Base-by-base conservation (phyloP, 1,139 yeast species). In the Kodamaea arcana region DNA sequence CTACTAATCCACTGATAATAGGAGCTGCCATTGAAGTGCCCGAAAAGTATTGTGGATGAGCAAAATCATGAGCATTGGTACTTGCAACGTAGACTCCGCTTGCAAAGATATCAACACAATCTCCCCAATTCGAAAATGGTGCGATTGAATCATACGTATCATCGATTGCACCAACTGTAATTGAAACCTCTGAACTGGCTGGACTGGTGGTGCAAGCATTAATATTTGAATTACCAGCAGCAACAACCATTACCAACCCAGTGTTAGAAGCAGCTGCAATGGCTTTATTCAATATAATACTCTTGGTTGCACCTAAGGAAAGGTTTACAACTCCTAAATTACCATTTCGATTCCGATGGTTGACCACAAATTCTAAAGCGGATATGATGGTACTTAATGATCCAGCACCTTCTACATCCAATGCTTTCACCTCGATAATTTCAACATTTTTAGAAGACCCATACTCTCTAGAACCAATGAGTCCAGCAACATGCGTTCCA, bases 21-120 rank as follows among this genome's bases (percentile, higher is more conserved):
- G 96, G 96, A 1, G 95, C 71, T 0, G 95, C 80, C 87, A 86
- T 86, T 1, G 95, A 86, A 0, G 96, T 87, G 0, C 97, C 97
- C 2, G 94, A 79, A 42, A 81, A 69, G 4, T 55, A 47, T 30
- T 65, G 74, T 1, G 77, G 64, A 14, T 45, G 34, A 3, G 43
- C 33, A 10, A 38, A 42, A 31, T 53, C 51, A 14, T 37, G 39
- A 9, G 52, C 60, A 28, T 48, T 45, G 10, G 73, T 71, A 48
- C 81, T 78, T 34, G 54, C 60, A 2, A 88, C 80, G 31, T 67
- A 65, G 0, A 82, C 83, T 0, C 96, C 96, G 29, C 92, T 76
- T 0, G 95, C 88, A 60, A 84, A 83, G 1, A 84, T 67, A 52
- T 86, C 88, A 4, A 88, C 94, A 56, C 96, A 87, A 18, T 70